Evolutionary conservation across 1,284 basidiomycete genomes (phyloP).

Genomic region (Anthracocystis panici-leucophaei): DNA sequence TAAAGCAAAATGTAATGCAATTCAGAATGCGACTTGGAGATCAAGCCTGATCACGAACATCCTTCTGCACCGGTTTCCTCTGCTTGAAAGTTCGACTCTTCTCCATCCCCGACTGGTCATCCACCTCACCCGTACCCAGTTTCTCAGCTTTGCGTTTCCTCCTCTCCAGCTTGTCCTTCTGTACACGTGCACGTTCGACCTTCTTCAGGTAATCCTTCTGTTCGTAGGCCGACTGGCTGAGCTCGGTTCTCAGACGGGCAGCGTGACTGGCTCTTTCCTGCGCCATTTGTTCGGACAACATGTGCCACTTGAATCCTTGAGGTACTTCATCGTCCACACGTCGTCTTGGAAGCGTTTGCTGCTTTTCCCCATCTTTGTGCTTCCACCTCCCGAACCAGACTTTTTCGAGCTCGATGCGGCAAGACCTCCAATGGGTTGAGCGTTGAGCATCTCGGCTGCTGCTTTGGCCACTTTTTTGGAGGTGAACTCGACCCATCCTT

Average conservation of each 20-base stretch:
- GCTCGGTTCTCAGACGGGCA: slow-evolving; percentile 87
- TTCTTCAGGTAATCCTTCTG: slow-evolving; percentile 94
- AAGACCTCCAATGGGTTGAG: slow-evolving; percentile 81
- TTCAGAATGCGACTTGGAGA: not conserved
- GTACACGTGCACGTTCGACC: slow-evolving; percentile 91
- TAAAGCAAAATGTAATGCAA: not conserved
- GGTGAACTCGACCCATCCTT: slow-evolving; percentile 98
- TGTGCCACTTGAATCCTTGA: slow-evolving; percentile 98
- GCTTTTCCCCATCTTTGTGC: slow-evolving; percentile 53
- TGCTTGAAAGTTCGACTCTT: slow-evolving; percentile 61
- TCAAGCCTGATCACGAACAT: slow-evolving; percentile 61
- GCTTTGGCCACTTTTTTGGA: slow-evolving; percentile 91
- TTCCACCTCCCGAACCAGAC: slow-evolving; percentile 50
- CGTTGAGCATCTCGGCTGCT: slow-evolving; percentile 95
- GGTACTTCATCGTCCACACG: slow-evolving; percentile 99
- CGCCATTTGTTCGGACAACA: slow-evolving; percentile 98
- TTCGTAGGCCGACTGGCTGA: slow-evolving; percentile 88
- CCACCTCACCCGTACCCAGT: slow-evolving; percentile 17
- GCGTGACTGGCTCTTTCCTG: slow-evolving; percentile 91
- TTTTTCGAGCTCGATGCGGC: slow-evolving; percentile 47
- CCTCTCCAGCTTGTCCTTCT: slow-evolving; percentile 85
- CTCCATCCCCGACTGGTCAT: slow-evolving; percentile 34
- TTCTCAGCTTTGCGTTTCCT: slow-evolving; percentile 44
- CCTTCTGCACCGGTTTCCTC: slow-evolving; percentile 57
- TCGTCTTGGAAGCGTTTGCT: slow-evolving; percentile 83